Evolutionary conservation across 805 yeast genomes (phyloP), one percentile per base, ranked within the genome.

Genomic region (Cyberlindnera lachancei): DNA sequence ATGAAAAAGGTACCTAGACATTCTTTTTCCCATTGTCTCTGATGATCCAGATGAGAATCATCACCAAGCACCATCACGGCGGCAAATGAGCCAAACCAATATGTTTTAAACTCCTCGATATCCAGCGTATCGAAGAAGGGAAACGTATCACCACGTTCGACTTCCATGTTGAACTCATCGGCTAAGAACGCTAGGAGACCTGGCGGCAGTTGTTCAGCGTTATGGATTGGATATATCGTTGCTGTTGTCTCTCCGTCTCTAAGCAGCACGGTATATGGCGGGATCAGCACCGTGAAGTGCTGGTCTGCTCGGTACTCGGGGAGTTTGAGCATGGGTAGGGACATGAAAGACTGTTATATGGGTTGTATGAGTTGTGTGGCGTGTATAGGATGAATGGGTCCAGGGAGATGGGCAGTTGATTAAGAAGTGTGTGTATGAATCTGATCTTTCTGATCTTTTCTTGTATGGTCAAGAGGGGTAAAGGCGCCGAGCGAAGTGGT

Each of bases 201-300:
- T 2, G 74, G 71, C 0, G 97, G 97, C 10, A 90, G 61, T 35
- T 77, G 75, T 17, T 68, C 68, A 1, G 77, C 66, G 18, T 74
- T 70, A 36, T 75, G 68, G 11, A 90, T 72, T 4, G 98, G 97
- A 51, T 85, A 86, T 37, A 92, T 79, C 4, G 96, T 88, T 2
- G 96, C 96, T 1, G 88, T 75, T 2, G 96, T 87, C 44, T 84
- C 92, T 13, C 90, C 86, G 55, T 88, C 96, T 50, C 83, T 80
- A 18, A 87, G 63, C 10, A 86, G 59, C 3, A 86, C 84, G 2
- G 94, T 84, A 46, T 79, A 76, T 6, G 92, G 74, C 41, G 72
- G 75, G 4, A 48, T 39, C 16, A 52, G 30, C 3, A 43, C 48
- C 1, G 49, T 52, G 35, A 43, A 52, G 11, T 48, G 52, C 23